A percentile compares a stretch with the other conserved stretches of the same genome.
Conservation (phyloP, 1,284 basidiomycete genomes). For the Paramarasmius palmivorus region DNA sequence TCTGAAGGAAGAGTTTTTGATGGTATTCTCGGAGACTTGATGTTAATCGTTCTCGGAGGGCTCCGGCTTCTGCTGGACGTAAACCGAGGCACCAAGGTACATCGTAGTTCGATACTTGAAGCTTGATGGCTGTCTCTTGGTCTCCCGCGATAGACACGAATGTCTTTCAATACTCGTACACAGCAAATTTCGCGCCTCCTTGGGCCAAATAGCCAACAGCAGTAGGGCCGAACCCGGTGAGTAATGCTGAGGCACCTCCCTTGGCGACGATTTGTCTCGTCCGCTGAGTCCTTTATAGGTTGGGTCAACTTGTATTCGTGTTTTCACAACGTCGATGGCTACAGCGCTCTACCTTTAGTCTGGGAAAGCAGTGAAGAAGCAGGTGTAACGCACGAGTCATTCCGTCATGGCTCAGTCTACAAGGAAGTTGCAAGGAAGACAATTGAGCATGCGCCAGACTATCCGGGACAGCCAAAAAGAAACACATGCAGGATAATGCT, state of each 20-base stretch:
- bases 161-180: slow-evolving; percentile 80
- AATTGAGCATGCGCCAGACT: too few relatives aligned
- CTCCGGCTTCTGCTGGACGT: slow-evolving; percentile 31
- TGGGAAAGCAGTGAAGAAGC: not conserved
- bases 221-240: slow-evolving; percentile 86
- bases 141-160: slow-evolving; percentile 73
- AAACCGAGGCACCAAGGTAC: slow-evolving; percentile 74
- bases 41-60: slow-evolving; percentile 8
- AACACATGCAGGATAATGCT: slow-evolving; percentile 74
- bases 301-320: slow-evolving; percentile 88
- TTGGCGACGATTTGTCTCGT: slow-evolving; percentile 72
- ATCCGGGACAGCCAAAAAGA: too few relatives aligned
- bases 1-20: not conserved
- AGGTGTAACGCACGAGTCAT: slow-evolving; percentile 63
- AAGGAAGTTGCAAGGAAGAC: too few relatives aligned
- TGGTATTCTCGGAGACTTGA: slow-evolving; percentile 7
- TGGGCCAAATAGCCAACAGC: slow-evolving; percentile 86
- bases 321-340: slow-evolving; percentile 92
- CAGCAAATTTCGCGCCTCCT: slow-evolving; percentile 78
- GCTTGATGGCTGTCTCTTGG: slow-evolving; percentile 74
- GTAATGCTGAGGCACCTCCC: slow-evolving; percentile 67
- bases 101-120: slow-evolving; percentile 85
- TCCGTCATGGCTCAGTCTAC: slow-evolving; percentile 69
- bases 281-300: slow-evolving; percentile 62
- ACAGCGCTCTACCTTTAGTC: not conserved